These are phyloP conservation scores for Ophiostoma sp. DNA, from an alignment of 2,329 filamentous ascomycete genomes.

Conservation along the genomic window DNA sequence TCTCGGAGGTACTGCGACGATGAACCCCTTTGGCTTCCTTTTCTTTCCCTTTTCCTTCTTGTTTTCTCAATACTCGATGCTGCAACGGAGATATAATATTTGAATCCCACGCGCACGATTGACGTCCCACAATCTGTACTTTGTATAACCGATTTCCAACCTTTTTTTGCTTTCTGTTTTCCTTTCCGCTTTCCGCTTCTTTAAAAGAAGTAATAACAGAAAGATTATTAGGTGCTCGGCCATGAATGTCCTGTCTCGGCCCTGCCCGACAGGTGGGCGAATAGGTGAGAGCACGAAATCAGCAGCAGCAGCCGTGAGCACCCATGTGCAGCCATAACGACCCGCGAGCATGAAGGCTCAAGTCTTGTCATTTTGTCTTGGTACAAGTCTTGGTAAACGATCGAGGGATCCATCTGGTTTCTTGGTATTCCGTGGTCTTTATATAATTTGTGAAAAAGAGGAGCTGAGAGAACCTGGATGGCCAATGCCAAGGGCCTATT, in stretches of 20 bases:
- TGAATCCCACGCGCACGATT: not conserved
- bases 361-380: too few species aligned
- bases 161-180: not conserved
- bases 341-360: too few species aligned
- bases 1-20: not conserved
- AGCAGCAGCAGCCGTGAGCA: not conserved
- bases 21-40: not conserved
- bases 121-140: not conserved
- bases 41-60: too few species aligned
- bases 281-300: not conserved
- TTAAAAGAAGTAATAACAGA: not conserved
- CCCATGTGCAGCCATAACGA: not conserved
- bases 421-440: not conserved
- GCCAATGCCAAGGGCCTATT: not conserved
- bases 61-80: not conserved
- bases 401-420: not conserved
- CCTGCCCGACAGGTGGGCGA: not conserved
- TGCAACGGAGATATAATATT: not conserved
- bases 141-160: not conserved
- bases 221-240: not conserved
- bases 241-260: not conserved
- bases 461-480: not conserved
- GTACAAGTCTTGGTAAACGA: not conserved
- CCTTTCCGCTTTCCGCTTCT: too few species aligned
- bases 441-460: not conserved